phyloP scores from a whole-genome alignment of 2,329 filamentous ascomycete species.

The Hypoxylon sp. region DNA sequence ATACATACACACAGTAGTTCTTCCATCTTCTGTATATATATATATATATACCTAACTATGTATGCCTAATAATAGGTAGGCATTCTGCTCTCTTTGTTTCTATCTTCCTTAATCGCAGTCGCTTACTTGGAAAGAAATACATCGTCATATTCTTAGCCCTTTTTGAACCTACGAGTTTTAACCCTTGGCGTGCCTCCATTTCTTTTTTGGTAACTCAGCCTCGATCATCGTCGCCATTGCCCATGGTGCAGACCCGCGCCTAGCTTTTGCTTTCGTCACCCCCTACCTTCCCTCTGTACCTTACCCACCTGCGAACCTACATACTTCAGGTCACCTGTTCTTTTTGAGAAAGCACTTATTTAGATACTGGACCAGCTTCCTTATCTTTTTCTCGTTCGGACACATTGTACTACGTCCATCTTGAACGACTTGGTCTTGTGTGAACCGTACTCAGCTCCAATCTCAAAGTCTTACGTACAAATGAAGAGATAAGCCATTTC shows the following conservation, averaged over 20 bases:
- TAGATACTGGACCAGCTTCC: constrained; percentile 15
- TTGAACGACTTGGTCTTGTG: constrained; percentile 4
- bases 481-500: constrained; percentile 21
- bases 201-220: constrained; percentile 40
- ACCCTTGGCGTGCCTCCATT: constrained; percentile 32
- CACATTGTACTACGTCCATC: constrained; percentile 6
- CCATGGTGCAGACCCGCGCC: constrained; percentile 27
- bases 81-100: constrained; percentile 6
- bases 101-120: constrained; percentile 11
- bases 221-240: constrained; percentile 27
- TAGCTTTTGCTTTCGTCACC: constrained; percentile 38
- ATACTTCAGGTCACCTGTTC: constrained; percentile 37
- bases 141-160: constrained; percentile 15
- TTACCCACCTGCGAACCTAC: constrained; percentile 14
- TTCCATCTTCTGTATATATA: constrained; percentile 11
- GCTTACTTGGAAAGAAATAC: constrained; percentile 8
- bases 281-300: background rate
- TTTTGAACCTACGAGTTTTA: constrained; percentile 11
- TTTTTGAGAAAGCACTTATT: constrained; percentile 28
- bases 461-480: constrained; percentile 24
- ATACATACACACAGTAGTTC: background rate
- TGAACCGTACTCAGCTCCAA: constrained; percentile 8
- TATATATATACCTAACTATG: background rate
- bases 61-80: constrained; percentile 5
- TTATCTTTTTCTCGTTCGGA: constrained; percentile 15